A percentile compares a stretch with the other conserved stretches of the same genome.
Conservation (phyloP, 176 grass and related monocot species). For the Thinopyrum elongatum region DNA sequence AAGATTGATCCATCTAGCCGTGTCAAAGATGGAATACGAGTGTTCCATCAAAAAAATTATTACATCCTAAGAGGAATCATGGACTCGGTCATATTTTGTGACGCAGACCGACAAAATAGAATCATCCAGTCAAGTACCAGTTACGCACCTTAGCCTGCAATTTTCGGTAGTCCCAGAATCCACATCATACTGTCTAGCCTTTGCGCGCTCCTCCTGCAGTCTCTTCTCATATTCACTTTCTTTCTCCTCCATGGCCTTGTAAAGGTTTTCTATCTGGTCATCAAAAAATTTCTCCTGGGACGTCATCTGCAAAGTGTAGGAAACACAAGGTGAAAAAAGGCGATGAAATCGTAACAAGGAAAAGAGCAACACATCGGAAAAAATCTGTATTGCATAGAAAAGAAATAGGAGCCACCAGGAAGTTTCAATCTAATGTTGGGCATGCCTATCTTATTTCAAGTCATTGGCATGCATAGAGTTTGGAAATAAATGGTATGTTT, state of each 20-base stretch:
- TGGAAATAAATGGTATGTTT: background rate
- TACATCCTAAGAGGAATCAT: background rate
- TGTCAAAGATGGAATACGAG: too few species aligned
- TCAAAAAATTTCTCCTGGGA: conserved; percentile 69
- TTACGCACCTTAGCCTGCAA: conserved; percentile 46
- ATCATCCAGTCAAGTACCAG: background rate
- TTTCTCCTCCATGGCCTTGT: conserved; percentile 63
- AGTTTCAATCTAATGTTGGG: background rate
- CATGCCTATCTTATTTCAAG: background rate
- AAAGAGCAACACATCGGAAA: background rate
- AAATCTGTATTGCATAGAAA: background rate
- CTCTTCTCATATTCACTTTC: conserved; percentile 53
- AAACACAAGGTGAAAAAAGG: conserved; percentile 9
- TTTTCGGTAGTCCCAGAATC: conserved; percentile 57
- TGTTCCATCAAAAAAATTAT: background rate
- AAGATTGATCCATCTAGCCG: too few species aligned
- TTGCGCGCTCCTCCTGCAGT: conserved; percentile 62
- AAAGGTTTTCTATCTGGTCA: conserved; percentile 63
- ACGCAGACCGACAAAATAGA: background rate
- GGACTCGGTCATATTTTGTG: background rate
- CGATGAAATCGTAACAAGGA: background rate
- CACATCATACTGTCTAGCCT: conserved; percentile 51
- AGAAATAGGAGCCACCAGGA: background rate
- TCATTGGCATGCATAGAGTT: background rate
- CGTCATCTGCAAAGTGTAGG: conserved; percentile 58